Evolutionary conservation across 1,139 yeast genomes (phyloP), one percentile per base, ranked within the genome.

Genomic region (Zygoascus meyerae): DNA sequence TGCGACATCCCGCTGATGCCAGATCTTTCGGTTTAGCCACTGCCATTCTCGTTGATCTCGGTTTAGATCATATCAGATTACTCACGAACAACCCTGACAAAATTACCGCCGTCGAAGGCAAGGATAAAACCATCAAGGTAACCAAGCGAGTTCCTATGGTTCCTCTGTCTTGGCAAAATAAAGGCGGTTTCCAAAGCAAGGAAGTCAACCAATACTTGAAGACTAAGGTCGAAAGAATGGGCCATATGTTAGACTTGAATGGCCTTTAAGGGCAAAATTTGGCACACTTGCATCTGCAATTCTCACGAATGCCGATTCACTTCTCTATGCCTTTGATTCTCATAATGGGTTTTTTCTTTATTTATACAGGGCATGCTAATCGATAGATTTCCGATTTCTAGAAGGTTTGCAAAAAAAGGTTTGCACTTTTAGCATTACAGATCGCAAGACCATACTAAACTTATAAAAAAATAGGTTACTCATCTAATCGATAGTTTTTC

Each of bases 21-120:
- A 78, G 99, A 57, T 83, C 90, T 46, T 94, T 92, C 62, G 82
- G 94, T 1, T 72, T 94, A 52, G 98, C 98, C 4, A 92, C 97
- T 5, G 94, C 97, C 5, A 94, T 94, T 40, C 70, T 94, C 48
- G 64, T 82, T 45, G 98, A 94, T 66, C 72, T 94, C 56, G 95
- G 92, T 10, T 75, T 86, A 52, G 65, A 69, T 15, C 77, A 83
- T 48, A 82, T 94, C 55, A 79, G 85, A 55, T 72, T 94, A 46
- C 71, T 94, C 62, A 94, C 98, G 2, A 94, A 94, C 62, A 94
- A 94, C 62, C 98, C 98, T 2, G 97, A 92, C 63, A 94, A 94
- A 66, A 87, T 94, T 42, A 78, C 83, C 21, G 97, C 97, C 0
- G 97, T 92, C 5, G 95, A 87, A 67, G 95, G 95, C 34, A 79